phyloP scores from a whole-genome alignment of 2,329 filamentous ascomycete species.

The Monosporascus cannonballus region DNA sequence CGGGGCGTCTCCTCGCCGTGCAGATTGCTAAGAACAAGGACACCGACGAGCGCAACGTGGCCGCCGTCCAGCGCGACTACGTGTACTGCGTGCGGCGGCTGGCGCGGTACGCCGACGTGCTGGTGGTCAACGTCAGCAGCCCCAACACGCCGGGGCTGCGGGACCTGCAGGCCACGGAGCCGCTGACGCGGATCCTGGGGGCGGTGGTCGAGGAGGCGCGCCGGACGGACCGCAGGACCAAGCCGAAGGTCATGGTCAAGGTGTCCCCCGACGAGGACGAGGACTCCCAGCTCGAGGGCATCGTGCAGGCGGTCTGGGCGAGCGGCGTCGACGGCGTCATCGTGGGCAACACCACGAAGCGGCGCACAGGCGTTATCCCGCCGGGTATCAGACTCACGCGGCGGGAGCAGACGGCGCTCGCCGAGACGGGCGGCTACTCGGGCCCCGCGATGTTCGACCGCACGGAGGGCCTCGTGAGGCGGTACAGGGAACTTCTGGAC shows the following conservation, averaged over 20 bases:
- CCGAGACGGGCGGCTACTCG: slow-evolving; percentile 82
- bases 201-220: slow-evolving; percentile 78
- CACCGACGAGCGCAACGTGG: slow-evolving; percentile 78
- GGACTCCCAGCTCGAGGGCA: slow-evolving; percentile 76
- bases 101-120: slow-evolving; percentile 82
- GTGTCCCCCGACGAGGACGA: slow-evolving; percentile 93
- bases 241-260: slow-evolving; percentile 91
- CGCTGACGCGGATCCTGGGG: slow-evolving; percentile 71
- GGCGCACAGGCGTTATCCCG: slow-evolving; percentile 65
- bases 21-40: slow-evolving; percentile 97
- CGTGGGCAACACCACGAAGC: slow-evolving; percentile 94
- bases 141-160: slow-evolving; percentile 92
- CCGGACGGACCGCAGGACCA: slow-evolving; percentile 60
- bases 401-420: slow-evolving; percentile 61
- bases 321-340: slow-evolving; percentile 93
- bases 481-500: slow-evolving; percentile 69
- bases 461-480: slow-evolving; percentile 70
- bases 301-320: slow-evolving; percentile 75
- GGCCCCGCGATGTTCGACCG: slow-evolving; percentile 83
- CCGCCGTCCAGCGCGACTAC: slow-evolving; percentile 74
- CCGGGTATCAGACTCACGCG: slow-evolving; percentile 56
- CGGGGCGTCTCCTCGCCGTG: slow-evolving; percentile 75
- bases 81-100: slow-evolving; percentile 82
- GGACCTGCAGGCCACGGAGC: slow-evolving; percentile 77
- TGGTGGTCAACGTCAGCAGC: slow-evolving; percentile 97